Evolutionary conservation across 306 rosid genomes (phyloP), one percentile per base, ranked within the genome.

Genomic region (Trifolium repens): DNA sequence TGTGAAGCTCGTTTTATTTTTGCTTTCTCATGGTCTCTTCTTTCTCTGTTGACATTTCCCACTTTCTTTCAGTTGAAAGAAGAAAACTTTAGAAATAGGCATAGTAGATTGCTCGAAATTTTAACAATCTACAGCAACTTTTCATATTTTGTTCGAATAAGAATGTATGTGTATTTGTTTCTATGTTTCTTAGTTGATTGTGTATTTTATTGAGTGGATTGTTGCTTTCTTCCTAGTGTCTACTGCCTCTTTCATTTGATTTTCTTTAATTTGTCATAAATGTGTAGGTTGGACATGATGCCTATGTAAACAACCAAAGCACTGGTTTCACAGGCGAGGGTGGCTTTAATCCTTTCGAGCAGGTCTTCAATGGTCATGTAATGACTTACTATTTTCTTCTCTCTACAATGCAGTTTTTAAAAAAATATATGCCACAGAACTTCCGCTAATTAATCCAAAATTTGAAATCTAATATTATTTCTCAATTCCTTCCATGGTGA

Each of bases 211-310:
- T 74, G 70, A 58, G 71, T 78, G 61, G 66, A 35, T 76, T 49
- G 12, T 79, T 62, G 1, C 74, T 65, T 79, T 75, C 71, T 75
- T 61, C 46, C 3, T 39, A 63, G 62, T 75, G 30, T 79, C 40
- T 15, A 47, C 60, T 17, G 39, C 54, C 37, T 43, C 59, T 22
- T 47, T 47, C 46, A 37, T 37, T 74, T 79, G 52, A 78, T 58
- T 67, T 54, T 46, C 46, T 67, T 43, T 69, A 9, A 65, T 47
- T 75, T 32, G 65, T 59, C 69, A 26, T 75, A 63, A 81, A 67
- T 82, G 14, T 62, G 65, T 83, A 94, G 99, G 82, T 84, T 80
- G 98, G 98, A 62, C 98, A 94, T 78, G 96, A 85, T 69, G 91
- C 91, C 72, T 94, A 57, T 61, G 83, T 87, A 39, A 85, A 80